Evolutionary conservation across 768 basidiomycete genomes (phyloP).

Genomic region (Leccinum sublutescens): DNA sequence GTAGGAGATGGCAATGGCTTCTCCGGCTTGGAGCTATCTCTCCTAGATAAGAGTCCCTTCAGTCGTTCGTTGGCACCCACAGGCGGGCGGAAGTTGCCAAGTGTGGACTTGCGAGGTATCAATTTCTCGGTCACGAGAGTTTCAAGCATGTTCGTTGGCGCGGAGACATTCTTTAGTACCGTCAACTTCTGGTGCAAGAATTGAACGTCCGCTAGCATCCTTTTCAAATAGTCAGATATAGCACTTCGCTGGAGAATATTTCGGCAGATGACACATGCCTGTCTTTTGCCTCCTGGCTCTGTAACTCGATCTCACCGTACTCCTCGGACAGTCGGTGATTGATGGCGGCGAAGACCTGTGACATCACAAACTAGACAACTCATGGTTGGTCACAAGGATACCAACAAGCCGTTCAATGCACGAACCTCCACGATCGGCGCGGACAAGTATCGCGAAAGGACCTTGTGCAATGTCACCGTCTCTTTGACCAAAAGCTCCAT

Average conservation of each 20-base stretch:
- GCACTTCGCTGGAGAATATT: slow-evolving; percentile 6
- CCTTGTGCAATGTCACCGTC: slow-evolving; percentile 93
- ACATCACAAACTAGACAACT: slow-evolving; percentile 77
- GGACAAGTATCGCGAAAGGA: slow-evolving; percentile 87
- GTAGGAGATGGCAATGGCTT: slow-evolving; percentile 29
- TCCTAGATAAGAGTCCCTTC: slow-evolving; percentile 36
- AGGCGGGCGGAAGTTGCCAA: slow-evolving; percentile 23
- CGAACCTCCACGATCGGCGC: slow-evolving; percentile 76
- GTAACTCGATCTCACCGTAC: slow-evolving; percentile 78
- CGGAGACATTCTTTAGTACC: slow-evolving; percentile 67
- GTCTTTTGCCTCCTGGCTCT: slow-evolving; percentile 78
- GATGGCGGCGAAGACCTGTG: slow-evolving; percentile 91
- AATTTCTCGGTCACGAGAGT: slow-evolving; percentile 81
- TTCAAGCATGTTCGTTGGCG: slow-evolving; percentile 77
- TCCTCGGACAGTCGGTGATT: slow-evolving; percentile 89
- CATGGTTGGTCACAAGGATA: slow-evolving; percentile 11
- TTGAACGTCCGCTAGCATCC: slow-evolving; percentile 76
- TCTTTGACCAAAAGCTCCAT: slow-evolving; percentile 94
- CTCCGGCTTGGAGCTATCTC: slow-evolving; percentile 25
- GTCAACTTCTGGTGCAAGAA: slow-evolving; percentile 77
- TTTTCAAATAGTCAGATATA: slow-evolving; percentile 33
- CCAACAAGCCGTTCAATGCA: slow-evolving; percentile 7
- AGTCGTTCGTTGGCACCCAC: slow-evolving; percentile 36
- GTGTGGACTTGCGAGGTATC: slow-evolving; percentile 40
- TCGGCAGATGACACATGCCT: slow-evolving; percentile 46